Percentiles rank a stretch among this genome's conserved stretches.
Evolutionary conservation across 495 filamentous ascomycete genomes (phyloP).

Genomic region (Aspergillus bridgeri): DNA sequence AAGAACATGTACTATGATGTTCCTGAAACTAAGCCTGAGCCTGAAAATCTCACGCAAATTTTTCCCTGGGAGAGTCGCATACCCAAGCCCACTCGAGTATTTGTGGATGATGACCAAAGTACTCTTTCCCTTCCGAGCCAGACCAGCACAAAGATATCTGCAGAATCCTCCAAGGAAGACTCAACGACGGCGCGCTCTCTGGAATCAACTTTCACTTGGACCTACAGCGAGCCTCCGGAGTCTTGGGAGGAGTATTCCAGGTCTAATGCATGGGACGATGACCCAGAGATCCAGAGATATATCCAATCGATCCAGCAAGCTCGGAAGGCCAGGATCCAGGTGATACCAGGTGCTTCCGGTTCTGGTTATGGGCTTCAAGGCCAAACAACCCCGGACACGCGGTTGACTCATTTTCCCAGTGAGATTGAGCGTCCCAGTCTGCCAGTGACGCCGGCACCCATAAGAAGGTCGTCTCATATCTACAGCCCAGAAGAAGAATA

Average conservation of each 20-base stretch:
- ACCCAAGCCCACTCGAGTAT: constrained; percentile 68
- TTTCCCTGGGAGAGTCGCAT: constrained; percentile 82
- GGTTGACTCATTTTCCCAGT: constrained; percentile 81
- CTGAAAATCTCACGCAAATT: constrained; percentile 57
- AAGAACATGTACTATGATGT: constrained; percentile 82
- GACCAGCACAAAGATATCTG: constrained; percentile 15
- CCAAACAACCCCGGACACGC: constrained; percentile 38
- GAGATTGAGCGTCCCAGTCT: constrained; percentile 80
- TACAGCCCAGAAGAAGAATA: constrained; percentile 48
- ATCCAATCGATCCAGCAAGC: constrained; percentile 66
- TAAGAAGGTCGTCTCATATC: constrained; percentile 51
- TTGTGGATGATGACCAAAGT: constrained; percentile 50
- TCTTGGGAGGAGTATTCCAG: constrained; percentile 63
- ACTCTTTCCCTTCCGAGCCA: constrained; percentile 13
- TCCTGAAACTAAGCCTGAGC: constrained; percentile 56
- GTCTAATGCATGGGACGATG: constrained; percentile 85
- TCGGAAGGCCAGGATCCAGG: constrained; percentile 58
- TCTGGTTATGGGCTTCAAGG: constrained; percentile 8
- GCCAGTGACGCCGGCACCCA: constrained; percentile 85
- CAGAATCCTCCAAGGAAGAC: constrained; percentile 31
- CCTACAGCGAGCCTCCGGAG: constrained; percentile 44
- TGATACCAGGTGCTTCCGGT: constrained; percentile 32
- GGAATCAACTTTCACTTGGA: constrained; percentile 37
- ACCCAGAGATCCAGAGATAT: constrained; percentile 77
- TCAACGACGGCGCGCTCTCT: constrained; percentile 10